phyloP scores from a whole-genome alignment of 2,329 filamentous ascomycete genomes.

The Pseudovirgaria hyperparasitica region DNA sequence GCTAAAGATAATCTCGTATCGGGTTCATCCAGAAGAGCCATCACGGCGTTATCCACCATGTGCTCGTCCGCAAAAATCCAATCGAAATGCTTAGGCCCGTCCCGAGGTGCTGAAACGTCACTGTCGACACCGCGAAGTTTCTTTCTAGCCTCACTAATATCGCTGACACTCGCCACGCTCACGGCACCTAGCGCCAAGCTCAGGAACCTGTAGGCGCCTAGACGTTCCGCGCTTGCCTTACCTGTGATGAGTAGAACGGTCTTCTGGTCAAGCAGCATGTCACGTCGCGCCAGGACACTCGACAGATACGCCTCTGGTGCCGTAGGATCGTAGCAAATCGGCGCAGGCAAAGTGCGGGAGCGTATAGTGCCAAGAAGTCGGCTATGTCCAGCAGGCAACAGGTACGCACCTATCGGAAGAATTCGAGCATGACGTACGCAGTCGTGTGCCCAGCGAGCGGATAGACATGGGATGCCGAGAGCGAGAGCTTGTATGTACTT shows the following conservation, averaged over 20 bases:
- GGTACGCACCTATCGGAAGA: conserved; percentile 66
- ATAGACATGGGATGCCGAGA: conserved; percentile 75
- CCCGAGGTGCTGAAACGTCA: too few species aligned
- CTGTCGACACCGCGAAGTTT: conserved; percentile 41
- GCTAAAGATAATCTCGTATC: too few species aligned
- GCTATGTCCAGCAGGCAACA: conserved; percentile 76
- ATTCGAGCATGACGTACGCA: conserved; percentile 51
- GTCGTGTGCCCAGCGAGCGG: conserved; percentile 65
- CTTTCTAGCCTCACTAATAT: conserved; percentile 50
- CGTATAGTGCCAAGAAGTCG: conserved; percentile 61
- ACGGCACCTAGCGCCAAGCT: conserved; percentile 65
- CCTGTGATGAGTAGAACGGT: conserved; percentile 61
- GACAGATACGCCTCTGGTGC: conserved; percentile 27
- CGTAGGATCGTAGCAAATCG: conserved; percentile 48
- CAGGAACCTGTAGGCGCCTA: conserved; percentile 66
- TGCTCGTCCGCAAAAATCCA: conserved; percentile 67
- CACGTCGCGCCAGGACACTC: conserved; percentile 27
- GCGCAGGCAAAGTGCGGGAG: conserved; percentile 54
- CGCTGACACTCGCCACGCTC: conserved; percentile 50
- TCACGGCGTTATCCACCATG: conserved; percentile 35
- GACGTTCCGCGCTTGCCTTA: conserved; percentile 49
- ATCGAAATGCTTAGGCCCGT: conserved; percentile 49
- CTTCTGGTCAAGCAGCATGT: conserved; percentile 49
- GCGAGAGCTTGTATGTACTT: conserved; percentile 95
- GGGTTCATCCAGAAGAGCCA: too few species aligned